Conservation (phyloP, 805 yeast genomes). For the Hanseniaspora thailandica region DNA sequence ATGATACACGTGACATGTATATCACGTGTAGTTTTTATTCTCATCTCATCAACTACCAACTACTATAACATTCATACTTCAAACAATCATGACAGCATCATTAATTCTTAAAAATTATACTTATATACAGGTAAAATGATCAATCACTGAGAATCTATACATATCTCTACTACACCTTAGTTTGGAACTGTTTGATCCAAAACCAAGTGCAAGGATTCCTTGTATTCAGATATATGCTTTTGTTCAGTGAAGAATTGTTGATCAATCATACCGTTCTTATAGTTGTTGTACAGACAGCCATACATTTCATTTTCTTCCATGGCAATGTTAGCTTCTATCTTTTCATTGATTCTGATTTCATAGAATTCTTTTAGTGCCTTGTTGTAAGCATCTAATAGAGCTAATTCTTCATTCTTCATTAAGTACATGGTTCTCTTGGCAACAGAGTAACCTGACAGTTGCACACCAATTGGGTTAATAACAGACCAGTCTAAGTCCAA, state of each 20-base stretch:
- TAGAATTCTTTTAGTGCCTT: slow-evolving; percentile 82
- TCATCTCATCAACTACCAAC: background rate
- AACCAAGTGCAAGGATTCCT: slow-evolving; percentile 6
- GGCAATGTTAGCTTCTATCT: slow-evolving; percentile 56
- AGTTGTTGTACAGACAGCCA: slow-evolving; percentile 57
- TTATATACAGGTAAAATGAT: background rate
- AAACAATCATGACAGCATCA: background rate
- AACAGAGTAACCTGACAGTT: slow-evolving; percentile 80
- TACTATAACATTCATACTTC: background rate
- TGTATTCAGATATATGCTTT: slow-evolving; percentile 20
- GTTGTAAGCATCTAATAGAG: slow-evolving; percentile 60
- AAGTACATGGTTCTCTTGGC: slow-evolving; percentile 62
- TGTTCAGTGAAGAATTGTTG: slow-evolving; percentile 40
- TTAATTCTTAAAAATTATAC: too few species aligned
- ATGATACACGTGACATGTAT: background rate
- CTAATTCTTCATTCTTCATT: slow-evolving; percentile 29
- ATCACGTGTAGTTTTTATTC: too few species aligned
- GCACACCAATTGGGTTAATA: slow-evolving; percentile 59
- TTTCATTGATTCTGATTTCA: slow-evolving; percentile 71
- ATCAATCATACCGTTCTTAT: slow-evolving; percentile 10
- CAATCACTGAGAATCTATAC: background rate
- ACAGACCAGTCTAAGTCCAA: slow-evolving; percentile 59
- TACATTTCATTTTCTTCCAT: slow-evolving; percentile 77
- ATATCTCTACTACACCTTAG: background rate
- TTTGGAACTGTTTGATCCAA: background rate